These are phyloP conservation scores for Gypsophila paniculata DNA, from an alignment of 179 eudicot species.

Conservation along the genomic window DNA sequence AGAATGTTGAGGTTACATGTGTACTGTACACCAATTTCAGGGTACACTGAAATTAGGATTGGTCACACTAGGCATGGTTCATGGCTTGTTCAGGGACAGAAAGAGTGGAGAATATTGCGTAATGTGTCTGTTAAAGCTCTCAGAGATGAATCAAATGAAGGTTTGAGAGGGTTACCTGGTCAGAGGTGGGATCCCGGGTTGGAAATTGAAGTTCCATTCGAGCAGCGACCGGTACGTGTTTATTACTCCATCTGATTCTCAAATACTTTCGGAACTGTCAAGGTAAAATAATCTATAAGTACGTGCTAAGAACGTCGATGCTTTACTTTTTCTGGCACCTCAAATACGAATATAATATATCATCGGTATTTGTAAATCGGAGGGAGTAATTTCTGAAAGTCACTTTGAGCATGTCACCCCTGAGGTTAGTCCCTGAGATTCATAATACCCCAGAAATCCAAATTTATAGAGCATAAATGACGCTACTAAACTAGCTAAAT, in stretches of 20 bases:
- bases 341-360: too few species aligned
- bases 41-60: conserved; percentile 34
- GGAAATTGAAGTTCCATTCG: conserved; percentile 87
- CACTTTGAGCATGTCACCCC: conserved; percentile 6
- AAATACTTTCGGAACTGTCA: too few species aligned
- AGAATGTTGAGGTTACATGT: conserved; percentile 33
- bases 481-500: too few species aligned
- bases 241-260: too few species aligned
- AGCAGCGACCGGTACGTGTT: conserved; percentile 81
- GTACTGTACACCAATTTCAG: conserved; percentile 46
- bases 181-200: conserved; percentile 90
- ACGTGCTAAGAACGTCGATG: too few species aligned
- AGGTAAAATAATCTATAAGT: too few species aligned
- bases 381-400: neutral
- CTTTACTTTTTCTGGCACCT: too few species aligned
- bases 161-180: conserved; percentile 55
- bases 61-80: conserved; percentile 33
- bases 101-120: conserved; percentile 24
- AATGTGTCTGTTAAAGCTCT: conserved; percentile 46
- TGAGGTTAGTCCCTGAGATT: neutral
- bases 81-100: conserved; percentile 35
- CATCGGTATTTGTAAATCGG: too few species aligned
- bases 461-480: too few species aligned
- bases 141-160: conserved; percentile 66
- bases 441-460: too few species aligned